Evolutionary conservation across 208 protist species (phyloP).

Genomic region (Trypanosoma rangeli): DNA sequence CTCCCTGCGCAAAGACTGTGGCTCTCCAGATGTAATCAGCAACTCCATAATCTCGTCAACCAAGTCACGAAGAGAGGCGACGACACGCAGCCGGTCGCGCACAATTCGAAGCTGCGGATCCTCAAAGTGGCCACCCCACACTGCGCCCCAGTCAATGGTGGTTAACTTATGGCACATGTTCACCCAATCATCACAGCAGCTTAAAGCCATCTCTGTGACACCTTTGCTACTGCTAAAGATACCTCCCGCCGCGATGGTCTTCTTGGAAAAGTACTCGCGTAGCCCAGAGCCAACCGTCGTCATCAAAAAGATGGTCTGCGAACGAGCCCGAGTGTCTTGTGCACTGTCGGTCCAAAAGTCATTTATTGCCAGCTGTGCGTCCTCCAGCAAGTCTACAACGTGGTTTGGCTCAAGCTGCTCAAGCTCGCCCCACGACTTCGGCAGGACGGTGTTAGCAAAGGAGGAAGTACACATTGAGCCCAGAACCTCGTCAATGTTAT

Average conservation of each 20-base stretch:
- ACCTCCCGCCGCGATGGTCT: slow-evolving; percentile 38
- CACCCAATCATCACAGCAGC: slow-evolving; percentile 78
- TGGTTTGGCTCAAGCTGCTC: slow-evolving; percentile 45
- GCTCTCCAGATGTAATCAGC: slow-evolving; percentile 43
- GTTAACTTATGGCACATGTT: slow-evolving; percentile 66
- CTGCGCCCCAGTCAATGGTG: slow-evolving; percentile 79
- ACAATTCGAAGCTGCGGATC: slow-evolving; percentile 60
- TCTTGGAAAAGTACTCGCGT: slow-evolving; percentile 64
- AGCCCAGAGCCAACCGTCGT: slow-evolving; percentile 69
- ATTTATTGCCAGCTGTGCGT: slow-evolving; percentile 68
- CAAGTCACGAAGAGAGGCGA: slow-evolving; percentile 59
- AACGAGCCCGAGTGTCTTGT: slow-evolving; percentile 70
- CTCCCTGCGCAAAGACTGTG: slow-evolving; percentile 59
- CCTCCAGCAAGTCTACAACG: slow-evolving; percentile 75
- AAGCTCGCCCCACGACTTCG: slow-evolving; percentile 51
- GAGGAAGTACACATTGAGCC: slow-evolving; percentile 76
- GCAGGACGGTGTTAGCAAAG: slow-evolving; percentile 58
- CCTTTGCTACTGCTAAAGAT: slow-evolving; percentile 56
- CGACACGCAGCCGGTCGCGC: slow-evolving; percentile 51
- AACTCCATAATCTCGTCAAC: slow-evolving; percentile 74
- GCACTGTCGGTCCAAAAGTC: slow-evolving; percentile 87
- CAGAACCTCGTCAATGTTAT: slow-evolving; percentile 61
- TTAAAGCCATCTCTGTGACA: slow-evolving; percentile 59
- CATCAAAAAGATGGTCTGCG: slow-evolving; percentile 79
- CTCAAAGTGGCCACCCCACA: slow-evolving; percentile 56